These are phyloP conservation scores for Saccharomyces cerevisiae DNA, from an alignment of 805 yeast genomes.

Conservation along the genomic window DNA sequence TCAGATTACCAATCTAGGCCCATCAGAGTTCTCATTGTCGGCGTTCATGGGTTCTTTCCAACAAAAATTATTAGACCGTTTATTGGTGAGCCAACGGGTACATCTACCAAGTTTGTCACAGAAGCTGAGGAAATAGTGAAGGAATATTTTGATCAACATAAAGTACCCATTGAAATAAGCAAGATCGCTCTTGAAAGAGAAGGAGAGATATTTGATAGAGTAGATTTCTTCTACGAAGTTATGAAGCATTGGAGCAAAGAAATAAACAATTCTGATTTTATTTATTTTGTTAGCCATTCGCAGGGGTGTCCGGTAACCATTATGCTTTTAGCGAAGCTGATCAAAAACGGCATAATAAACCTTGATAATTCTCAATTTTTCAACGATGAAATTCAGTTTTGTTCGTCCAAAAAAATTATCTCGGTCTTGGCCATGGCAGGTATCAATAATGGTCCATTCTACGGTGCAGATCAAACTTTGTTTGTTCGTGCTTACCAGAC, in stretches of 20 bases:
- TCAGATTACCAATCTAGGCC: slow-evolving; percentile 24
- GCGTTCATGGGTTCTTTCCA: slow-evolving; percentile 96
- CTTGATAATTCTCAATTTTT: slow-evolving; percentile 26
- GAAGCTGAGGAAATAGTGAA: slow-evolving; percentile 79
- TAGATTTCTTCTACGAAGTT: slow-evolving; percentile 66
- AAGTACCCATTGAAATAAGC: slow-evolving; percentile 50
- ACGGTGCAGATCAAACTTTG: slow-evolving; percentile 79
- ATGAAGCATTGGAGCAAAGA: slow-evolving; percentile 55
- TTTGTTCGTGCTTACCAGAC: slow-evolving; percentile 84
- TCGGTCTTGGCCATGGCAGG: slow-evolving; percentile 94
- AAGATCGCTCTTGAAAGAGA: slow-evolving; percentile 91
- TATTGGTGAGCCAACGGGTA: slow-evolving; percentile 94
- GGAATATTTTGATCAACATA: slow-evolving; percentile 48
- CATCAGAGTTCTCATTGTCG: slow-evolving; percentile 68
- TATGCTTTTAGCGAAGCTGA: slow-evolving; percentile 62
- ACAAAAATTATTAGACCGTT: slow-evolving; percentile 74
- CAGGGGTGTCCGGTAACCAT: slow-evolving; percentile 93
- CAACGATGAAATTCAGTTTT: slow-evolving; percentile 7
- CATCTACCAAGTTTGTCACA: slow-evolving; percentile 80
- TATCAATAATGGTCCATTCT: slow-evolving; percentile 86
- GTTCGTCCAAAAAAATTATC: slow-evolving; percentile 36
- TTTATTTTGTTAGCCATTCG: slow-evolving; percentile 90
- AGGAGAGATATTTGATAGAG: slow-evolving; percentile 82
- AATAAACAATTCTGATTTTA: slow-evolving; percentile 61
- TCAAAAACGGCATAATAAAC: slow-evolving; percentile 47